A percentile compares a stretch with the other conserved stretches of the same genome.
Evolutionary conservation across 257 asterid genomes (phyloP).

Genomic region (Paraleonurus japonicus): DNA sequence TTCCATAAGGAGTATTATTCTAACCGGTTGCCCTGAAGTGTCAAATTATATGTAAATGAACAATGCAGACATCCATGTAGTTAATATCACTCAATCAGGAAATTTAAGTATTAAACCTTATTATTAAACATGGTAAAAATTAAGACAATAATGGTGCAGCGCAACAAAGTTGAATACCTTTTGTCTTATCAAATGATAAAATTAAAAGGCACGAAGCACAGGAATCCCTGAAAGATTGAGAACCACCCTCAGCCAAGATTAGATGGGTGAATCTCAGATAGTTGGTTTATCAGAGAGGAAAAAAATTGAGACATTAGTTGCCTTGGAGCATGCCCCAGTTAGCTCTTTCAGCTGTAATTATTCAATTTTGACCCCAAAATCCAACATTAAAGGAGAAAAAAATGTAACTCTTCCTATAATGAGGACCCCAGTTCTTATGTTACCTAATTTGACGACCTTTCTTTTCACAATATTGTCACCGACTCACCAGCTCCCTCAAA

Average conservation of each 20-base stretch:
- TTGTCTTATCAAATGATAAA: neutral
- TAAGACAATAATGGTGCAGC: constrained; percentile 1
- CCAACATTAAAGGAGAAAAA: neutral
- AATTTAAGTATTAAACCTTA: neutral
- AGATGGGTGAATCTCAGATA: neutral
- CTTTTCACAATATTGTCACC: constrained; percentile 15
- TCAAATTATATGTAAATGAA: constrained; percentile 3
- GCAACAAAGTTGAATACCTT: neutral
- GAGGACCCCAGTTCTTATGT: constrained; percentile 5
- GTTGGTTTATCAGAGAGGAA: neutral
- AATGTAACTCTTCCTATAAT: neutral
- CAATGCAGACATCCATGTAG: neutral
- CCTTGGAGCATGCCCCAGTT: neutral
- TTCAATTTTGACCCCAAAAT: constrained; percentile 4
- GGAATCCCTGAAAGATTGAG: neutral
- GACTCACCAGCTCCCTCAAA: neutral
- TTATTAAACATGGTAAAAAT: constrained; percentile 8
- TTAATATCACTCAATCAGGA: neutral
- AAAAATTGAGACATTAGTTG: neutral
- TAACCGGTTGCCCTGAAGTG: neutral
- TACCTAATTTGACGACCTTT: neutral
- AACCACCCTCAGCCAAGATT: neutral
- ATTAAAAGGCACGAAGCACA: neutral
- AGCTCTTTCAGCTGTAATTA: neutral
- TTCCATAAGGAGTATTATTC: neutral